These are phyloP conservation scores for Leptosphaerulina australis DNA, from an alignment of 2,329 filamentous ascomycete genomes.

Conservation along the genomic window DNA sequence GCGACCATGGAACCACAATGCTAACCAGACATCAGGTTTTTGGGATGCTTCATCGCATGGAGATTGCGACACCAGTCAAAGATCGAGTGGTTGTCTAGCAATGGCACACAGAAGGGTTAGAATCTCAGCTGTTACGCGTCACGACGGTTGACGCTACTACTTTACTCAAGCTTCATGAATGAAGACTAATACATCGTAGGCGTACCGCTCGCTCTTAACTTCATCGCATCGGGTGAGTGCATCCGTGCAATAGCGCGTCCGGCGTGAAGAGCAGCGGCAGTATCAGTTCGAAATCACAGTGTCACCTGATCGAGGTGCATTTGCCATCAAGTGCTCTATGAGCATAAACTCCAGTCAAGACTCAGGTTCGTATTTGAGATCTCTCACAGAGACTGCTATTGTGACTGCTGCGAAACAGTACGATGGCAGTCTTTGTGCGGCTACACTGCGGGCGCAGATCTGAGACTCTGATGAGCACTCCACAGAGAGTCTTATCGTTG, in stretches of 20 bases:
- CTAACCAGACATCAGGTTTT: slow-evolving; percentile 56
- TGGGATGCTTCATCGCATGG: slow-evolving; percentile 66
- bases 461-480: slow-evolving; percentile 9
- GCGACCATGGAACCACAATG: slow-evolving; percentile 8
- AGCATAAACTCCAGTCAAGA: slow-evolving; percentile 26
- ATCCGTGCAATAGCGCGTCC: slow-evolving; percentile 45
- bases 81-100: slow-evolving; percentile 74
- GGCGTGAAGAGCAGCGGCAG: slow-evolving; percentile 65
- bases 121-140: slow-evolving; percentile 19
- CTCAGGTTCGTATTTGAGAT: slow-evolving; percentile 51
- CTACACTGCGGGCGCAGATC: slow-evolving; percentile 88
- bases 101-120: slow-evolving; percentile 81
- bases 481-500: not conserved
- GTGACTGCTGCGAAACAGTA: slow-evolving; percentile 7
- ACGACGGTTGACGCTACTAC: slow-evolving; percentile 7
- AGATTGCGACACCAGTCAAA: slow-evolving; percentile 67
- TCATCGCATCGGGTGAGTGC: slow-evolving; percentile 90
- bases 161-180: not conserved
- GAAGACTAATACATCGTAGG: slow-evolving; percentile 58
- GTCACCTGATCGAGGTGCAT: slow-evolving; percentile 17
- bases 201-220: slow-evolving; percentile 81
- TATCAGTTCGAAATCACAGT: slow-evolving; percentile 55
- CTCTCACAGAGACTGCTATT: slow-evolving; percentile 39
- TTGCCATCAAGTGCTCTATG: slow-evolving; percentile 6
- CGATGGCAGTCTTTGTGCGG: slow-evolving; percentile 49